A percentile compares a stretch with the other conserved stretches of the same genome.
These are phyloP conservation scores for Erodium maritimum DNA, from an alignment of 345 rosid species.

Conservation along the genomic window DNA sequence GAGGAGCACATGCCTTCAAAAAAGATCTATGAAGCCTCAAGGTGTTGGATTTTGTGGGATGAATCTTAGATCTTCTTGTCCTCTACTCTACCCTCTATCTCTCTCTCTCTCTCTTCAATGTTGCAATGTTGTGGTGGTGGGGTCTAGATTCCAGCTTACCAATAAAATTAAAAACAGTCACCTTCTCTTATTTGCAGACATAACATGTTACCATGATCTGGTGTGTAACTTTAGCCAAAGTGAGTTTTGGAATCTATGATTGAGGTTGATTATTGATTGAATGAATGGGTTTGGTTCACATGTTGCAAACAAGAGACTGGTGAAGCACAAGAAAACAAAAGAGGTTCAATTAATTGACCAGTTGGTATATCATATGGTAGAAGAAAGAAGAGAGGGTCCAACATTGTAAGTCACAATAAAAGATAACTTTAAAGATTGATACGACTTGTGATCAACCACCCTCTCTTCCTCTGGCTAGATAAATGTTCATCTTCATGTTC, in stretches of 20 bases:
- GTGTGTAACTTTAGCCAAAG: neutral
- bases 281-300: conserved; percentile 16
- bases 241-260: neutral
- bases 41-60: neutral
- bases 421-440: conserved; percentile 20
- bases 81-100: neutral
- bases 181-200: neutral
- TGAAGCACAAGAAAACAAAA: conserved; percentile 21
- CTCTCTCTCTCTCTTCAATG: no score
- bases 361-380: neutral
- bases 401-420: conserved; percentile 9
- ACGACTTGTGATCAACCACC: conserved; percentile 32
- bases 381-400: neutral
- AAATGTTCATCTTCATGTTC: no score
- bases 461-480: neutral
- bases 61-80: neutral
- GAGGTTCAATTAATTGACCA: neutral
- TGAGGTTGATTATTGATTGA: conserved; percentile 1
- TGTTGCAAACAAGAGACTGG: neutral
- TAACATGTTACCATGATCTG: neutral
- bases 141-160: neutral
- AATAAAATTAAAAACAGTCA: neutral
- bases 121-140: no score
- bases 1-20: no score
- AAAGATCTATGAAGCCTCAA: no score